Percentiles rank a stretch among this genome's conserved stretches.
These are phyloP conservation scores for Eutypa lata DNA, from an alignment of 2,329 filamentous ascomycete genomes.

Conservation along the genomic window DNA sequence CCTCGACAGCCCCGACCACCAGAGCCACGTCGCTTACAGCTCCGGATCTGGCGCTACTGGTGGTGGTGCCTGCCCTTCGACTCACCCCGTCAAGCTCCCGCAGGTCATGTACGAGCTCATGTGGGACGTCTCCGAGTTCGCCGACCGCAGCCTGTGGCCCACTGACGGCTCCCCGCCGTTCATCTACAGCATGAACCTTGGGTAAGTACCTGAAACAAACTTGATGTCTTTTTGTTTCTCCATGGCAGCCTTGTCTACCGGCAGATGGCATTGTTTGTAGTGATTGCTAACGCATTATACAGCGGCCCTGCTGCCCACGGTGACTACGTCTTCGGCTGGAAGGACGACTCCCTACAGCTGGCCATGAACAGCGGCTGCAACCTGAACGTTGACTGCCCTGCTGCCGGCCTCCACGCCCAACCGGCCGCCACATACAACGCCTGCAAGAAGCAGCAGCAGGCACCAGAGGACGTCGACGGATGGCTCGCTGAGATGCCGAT, in stretches of 20 bases:
- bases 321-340: constrained; percentile 52
- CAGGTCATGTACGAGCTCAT: constrained; percentile 49
- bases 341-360: constrained; percentile 45
- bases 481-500: constrained; percentile 32
- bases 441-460: constrained; percentile 44
- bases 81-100: constrained; percentile 43
- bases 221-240: constrained; percentile 1
- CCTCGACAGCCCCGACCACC: constrained; percentile 45
- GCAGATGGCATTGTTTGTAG: no score
- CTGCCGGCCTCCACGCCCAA: constrained; percentile 43
- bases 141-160: constrained; percentile 40
- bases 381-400: constrained; percentile 42
- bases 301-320: constrained; percentile 47
- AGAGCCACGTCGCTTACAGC: constrained; percentile 45
- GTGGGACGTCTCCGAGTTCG: constrained; percentile 42
- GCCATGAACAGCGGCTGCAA: constrained; percentile 46
- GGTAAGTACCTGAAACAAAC: no score
- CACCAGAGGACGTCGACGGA: constrained; percentile 46
- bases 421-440: constrained; percentile 42
- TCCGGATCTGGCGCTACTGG: constrained; percentile 41
- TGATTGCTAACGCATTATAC: no score
- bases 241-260: no score
- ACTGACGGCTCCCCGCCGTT: constrained; percentile 40
- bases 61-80: constrained; percentile 44
- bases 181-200: constrained; percentile 42